A percentile compares a stretch with the other conserved stretches of the same genome.
Conservation (phyloP, 164 flowering plant species). For the Pachysandra terminalis region DNA sequence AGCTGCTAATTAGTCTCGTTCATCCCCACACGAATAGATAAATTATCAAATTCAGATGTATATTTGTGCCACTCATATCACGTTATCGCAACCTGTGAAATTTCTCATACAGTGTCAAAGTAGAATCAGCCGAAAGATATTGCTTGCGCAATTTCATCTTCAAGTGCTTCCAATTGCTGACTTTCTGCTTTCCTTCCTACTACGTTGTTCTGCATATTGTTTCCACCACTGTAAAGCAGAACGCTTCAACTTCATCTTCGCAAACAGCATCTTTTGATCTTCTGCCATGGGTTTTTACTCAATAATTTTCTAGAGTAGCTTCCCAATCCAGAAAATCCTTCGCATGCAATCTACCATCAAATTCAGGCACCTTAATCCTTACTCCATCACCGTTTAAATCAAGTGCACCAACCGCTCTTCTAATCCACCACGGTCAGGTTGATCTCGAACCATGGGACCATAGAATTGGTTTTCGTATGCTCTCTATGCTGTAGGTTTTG, state of each 20-base stretch:
- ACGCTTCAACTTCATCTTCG: neutral
- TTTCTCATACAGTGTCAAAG: neutral
- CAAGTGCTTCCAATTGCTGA: neutral
- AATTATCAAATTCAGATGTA: no score
- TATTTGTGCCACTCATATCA: no score
- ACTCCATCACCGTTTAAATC: neutral
- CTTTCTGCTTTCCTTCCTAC: neutral
- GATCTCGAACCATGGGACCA: neutral
- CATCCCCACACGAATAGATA: no score
- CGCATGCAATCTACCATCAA: neutral
- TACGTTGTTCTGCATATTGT: neutral
- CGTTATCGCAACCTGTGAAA: neutral
- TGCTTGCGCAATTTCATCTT: no score
- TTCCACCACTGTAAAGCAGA: neutral
- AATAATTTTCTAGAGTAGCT: neutral
- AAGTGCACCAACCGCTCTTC: neutral
- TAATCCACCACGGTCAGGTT: neutral
- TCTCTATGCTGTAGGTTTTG: neutral
- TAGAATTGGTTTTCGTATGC: neutral
- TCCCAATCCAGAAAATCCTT: neutral
- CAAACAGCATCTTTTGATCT: neutral
- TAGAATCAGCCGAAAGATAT: no score
- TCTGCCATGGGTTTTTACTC: neutral
- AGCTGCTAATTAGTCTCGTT: no score
- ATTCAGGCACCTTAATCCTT: neutral